Percentiles rank a stretch among this genome's conserved stretches.
These are phyloP conservation scores for Malassezia pachydermatis DNA, from an alignment of 1,284 basidiomycete genomes.

Conservation along the genomic window DNA sequence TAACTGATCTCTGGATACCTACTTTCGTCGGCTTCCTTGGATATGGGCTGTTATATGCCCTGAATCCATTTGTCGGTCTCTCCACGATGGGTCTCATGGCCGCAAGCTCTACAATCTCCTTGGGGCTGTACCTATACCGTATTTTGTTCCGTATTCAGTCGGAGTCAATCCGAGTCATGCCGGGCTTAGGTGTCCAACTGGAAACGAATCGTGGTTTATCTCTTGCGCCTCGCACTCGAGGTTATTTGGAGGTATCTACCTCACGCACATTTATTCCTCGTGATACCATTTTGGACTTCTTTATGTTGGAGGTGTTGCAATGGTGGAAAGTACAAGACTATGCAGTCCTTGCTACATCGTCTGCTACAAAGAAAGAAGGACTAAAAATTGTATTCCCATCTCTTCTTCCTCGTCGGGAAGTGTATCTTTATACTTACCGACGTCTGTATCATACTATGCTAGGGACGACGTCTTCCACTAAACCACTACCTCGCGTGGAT, in stretches of 20 bases:
- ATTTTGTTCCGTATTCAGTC: conserved; percentile 1
- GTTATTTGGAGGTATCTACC: neutral
- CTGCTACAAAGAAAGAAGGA: neutral
- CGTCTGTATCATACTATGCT: conserved; percentile 18
- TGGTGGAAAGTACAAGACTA: conserved; percentile 32
- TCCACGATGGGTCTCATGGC: no score
- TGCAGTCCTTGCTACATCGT: conserved; percentile 19
- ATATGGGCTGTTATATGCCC: neutral
- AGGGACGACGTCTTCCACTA: no score
- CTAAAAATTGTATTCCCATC: conserved; percentile 11
- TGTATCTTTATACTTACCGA: conserved; percentile 21
- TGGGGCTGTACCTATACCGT: neutral
- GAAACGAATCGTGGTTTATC: conserved; percentile 23
- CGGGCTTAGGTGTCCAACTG: conserved; percentile 32
- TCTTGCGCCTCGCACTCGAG: neutral
- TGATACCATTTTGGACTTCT: conserved; percentile 32
- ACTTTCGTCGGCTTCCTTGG: neutral
- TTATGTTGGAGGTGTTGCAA: conserved; percentile 28
- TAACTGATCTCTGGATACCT: conserved; percentile 1
- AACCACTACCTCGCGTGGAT: no score
- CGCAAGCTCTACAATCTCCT: no score
- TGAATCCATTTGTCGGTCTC: neutral
- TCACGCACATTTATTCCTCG: conserved; percentile 22
- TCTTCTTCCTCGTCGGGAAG: conserved; percentile 22
- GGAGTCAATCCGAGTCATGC: conserved; percentile 19